A percentile compares a stretch with the other conserved stretches of the same genome.
Evolutionary conservation across 2,329 filamentous ascomycete genomes (phyloP).

Genomic region (Ceratocystis ficicola): DNA sequence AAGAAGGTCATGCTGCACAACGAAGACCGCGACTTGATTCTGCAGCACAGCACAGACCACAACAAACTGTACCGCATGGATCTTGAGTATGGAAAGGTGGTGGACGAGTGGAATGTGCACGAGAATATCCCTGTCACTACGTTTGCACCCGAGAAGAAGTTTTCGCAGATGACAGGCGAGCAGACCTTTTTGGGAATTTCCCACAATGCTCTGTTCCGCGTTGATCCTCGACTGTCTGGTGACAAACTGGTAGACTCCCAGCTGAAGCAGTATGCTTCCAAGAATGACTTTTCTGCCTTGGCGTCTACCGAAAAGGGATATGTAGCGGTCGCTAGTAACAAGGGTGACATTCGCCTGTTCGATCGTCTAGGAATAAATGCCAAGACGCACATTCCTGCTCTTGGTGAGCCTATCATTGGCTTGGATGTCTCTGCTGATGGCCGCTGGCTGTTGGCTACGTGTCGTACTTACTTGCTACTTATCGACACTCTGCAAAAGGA

Average conservation of each 20-base stretch:
- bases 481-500: conserved; percentile 83
- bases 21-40: conserved; percentile 77
- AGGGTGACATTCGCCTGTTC: conserved; percentile 93
- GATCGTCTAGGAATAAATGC: conserved; percentile 93
- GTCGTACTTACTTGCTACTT: conserved; percentile 83
- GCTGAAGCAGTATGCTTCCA: conserved; percentile 89
- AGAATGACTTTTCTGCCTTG: conserved; percentile 92
- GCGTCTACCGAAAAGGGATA: conserved; percentile 95
- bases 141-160: conserved; percentile 95
- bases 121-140: conserved; percentile 87
- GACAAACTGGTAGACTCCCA: conserved; percentile 87
- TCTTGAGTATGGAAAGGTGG: conserved; percentile 91
- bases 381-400: conserved; percentile 90
- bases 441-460: conserved; percentile 89
- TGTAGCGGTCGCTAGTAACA: conserved; percentile 92
- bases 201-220: conserved; percentile 79
- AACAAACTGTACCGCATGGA: conserved; percentile 96
- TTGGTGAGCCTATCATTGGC: conserved; percentile 89
- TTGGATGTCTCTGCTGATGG: conserved; percentile 93
- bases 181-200: conserved; percentile 93
- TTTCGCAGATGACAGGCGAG: conserved; percentile 89
- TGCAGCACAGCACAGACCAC: conserved; percentile 72
- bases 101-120: conserved; percentile 97
- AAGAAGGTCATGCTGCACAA: conserved; percentile 96
- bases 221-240: conserved; percentile 81